phyloP scores from a whole-genome alignment of 495 filamentous ascomycete species.

The Talaromyces stipitatus region DNA sequence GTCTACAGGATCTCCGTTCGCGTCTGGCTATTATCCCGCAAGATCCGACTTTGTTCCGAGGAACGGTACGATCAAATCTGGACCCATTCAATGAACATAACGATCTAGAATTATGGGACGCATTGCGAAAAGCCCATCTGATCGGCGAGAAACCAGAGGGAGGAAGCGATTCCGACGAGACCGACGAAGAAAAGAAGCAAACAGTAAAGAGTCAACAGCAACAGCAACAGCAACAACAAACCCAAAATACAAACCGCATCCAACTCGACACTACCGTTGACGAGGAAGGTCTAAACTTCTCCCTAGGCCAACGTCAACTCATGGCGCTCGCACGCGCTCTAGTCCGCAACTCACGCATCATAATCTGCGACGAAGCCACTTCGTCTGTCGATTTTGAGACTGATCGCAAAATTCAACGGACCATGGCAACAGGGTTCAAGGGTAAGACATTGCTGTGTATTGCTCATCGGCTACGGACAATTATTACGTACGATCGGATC shows the following conservation, averaged over 20 bases:
- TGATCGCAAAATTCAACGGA: slow-evolving; percentile 87
- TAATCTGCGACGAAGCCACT: slow-evolving; percentile 94
- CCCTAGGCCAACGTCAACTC: slow-evolving; percentile 89
- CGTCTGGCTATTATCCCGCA: slow-evolving; percentile 93
- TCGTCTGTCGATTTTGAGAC: slow-evolving; percentile 93
- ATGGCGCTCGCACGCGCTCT: slow-evolving; percentile 91
- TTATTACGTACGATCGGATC: slow-evolving; percentile 91
- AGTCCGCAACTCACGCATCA: slow-evolving; percentile 79
- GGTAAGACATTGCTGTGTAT: slow-evolving; percentile 91
- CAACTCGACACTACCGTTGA: slow-evolving; percentile 82
- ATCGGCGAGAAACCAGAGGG: slow-evolving; percentile 41
- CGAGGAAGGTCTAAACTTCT: slow-evolving; percentile 93
- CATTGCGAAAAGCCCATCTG: slow-evolving; percentile 74
- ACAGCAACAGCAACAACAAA: slow-evolving; percentile 1
- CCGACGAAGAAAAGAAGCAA: slow-evolving; percentile 14
- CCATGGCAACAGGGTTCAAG: slow-evolving; percentile 78
- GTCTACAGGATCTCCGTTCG: slow-evolving; percentile 78
- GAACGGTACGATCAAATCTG: slow-evolving; percentile 83
- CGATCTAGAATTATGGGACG: slow-evolving; percentile 82
- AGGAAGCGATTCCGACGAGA: slow-evolving; percentile 13
- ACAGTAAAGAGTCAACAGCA: slow-evolving; percentile 18
- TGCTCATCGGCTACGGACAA: slow-evolving; percentile 86
- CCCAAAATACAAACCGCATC: slow-evolving; percentile 41
- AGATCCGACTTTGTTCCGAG: slow-evolving; percentile 89
- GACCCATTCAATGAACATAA: slow-evolving; percentile 87